Percentiles rank a stretch among this genome's conserved stretches.
These are phyloP conservation scores for Boletus rex-veris DNA, from an alignment of 768 basidiomycete genomes.

Conservation along the genomic window DNA sequence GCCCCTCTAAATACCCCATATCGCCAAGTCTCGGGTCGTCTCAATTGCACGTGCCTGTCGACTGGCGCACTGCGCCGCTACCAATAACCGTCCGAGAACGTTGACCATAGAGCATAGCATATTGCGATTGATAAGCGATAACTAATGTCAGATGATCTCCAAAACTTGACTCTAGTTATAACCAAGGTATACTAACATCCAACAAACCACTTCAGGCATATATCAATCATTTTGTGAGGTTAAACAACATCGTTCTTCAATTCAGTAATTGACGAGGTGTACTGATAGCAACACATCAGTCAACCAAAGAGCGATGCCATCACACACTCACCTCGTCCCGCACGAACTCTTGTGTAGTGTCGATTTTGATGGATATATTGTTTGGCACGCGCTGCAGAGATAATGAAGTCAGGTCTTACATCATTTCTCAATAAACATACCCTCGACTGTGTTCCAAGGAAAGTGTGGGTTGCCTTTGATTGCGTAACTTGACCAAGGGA, in stretches of 20 bases:
- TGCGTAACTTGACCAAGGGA: constrained; percentile 5
- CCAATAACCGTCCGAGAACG: too few species aligned
- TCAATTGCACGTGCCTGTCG: too few species aligned
- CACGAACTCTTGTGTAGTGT: constrained; percentile 53
- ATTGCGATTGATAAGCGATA: too few species aligned
- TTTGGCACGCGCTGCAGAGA: constrained; percentile 29
- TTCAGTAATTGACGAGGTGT: constrained; percentile 1
- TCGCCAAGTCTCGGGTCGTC: too few species aligned
- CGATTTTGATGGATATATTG: constrained; percentile 63
- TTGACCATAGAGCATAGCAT: too few species aligned
- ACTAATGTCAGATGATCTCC: too few species aligned
- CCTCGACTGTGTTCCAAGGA: constrained; percentile 1
- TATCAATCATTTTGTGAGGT: not conserved
- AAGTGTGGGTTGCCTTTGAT: constrained; percentile 2
- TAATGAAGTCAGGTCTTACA: not conserved
- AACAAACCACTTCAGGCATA: not conserved
- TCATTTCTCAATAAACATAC: not conserved
- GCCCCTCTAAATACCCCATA: too few species aligned
- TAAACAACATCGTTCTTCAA: constrained; percentile 10
- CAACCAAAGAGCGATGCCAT: not conserved
- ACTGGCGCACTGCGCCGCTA: too few species aligned
- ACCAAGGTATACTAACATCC: not conserved
- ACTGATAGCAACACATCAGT: not conserved
- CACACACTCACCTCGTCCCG: constrained; percentile 34
- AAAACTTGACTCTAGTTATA: too few species aligned